A percentile compares a stretch with the other conserved stretches of the same genome.
Conservation (phyloP, 805 yeast species). For the Ogataea glucozyma region DNA sequence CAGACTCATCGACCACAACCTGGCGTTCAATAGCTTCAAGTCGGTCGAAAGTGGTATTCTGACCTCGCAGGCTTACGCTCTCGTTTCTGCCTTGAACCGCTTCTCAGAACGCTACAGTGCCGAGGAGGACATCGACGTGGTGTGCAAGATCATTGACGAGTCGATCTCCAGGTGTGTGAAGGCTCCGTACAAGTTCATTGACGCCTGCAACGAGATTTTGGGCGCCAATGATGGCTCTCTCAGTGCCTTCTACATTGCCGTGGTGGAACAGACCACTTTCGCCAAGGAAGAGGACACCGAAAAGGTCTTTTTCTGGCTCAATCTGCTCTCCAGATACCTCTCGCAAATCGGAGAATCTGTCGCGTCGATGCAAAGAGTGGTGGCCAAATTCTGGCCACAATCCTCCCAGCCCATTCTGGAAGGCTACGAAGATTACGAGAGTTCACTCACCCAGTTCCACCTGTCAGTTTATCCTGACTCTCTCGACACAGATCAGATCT, state of each 20-base stretch:
- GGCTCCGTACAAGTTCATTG: conserved; percentile 85
- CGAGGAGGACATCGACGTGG: conserved; percentile 27
- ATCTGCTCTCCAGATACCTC: conserved; percentile 47
- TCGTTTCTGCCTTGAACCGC: conserved; percentile 49
- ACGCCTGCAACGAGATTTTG: conserved; percentile 39
- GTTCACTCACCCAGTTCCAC: conserved; percentile 10
- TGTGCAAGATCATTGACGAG: conserved; percentile 76
- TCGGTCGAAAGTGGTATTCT: conserved; percentile 32
- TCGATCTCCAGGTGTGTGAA: conserved; percentile 66
- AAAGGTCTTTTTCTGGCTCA: conserved; percentile 47
- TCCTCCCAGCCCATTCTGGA: conserved; percentile 4
- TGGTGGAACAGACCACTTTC: conserved; percentile 71
- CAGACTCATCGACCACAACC: conserved; percentile 50
- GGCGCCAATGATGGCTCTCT: conserved; percentile 29
- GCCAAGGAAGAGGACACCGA: conserved; percentile 39
- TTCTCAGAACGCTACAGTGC: conserved; percentile 17
- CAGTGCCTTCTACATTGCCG: conserved; percentile 58
- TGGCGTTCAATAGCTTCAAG: conserved; percentile 49
- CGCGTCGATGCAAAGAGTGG: conserved; percentile 19
- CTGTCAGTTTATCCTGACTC: conserved; percentile 1
- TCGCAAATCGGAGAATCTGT: conserved; percentile 61
- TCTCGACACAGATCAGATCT: conserved; percentile 18
- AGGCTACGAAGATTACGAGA: conserved; percentile 13
- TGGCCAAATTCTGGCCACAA: conserved; percentile 22
- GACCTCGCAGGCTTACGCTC: conserved; percentile 55